A percentile compares a stretch with the other conserved stretches of the same genome.
These are phyloP conservation scores for Leccinum subgranulosum DNA, from an alignment of 768 basidiomycete species.

Conservation along the genomic window DNA sequence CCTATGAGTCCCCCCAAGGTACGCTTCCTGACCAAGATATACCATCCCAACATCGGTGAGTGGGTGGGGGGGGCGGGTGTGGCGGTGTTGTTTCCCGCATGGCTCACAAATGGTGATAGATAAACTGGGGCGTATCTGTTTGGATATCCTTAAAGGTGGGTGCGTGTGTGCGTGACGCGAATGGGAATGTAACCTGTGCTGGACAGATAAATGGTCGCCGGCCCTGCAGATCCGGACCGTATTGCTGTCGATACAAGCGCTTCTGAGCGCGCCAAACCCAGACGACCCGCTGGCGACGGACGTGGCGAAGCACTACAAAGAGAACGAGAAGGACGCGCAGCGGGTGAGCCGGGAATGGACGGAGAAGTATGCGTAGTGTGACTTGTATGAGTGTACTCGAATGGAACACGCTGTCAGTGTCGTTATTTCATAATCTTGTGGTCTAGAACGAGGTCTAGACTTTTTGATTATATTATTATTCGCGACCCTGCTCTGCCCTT, in stretches of 20 bases:
- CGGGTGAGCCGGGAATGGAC: constrained; percentile 96
- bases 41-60: too few relatives aligned
- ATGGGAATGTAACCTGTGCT: not conserved
- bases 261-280: constrained; percentile 94
- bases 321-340: constrained; percentile 92
- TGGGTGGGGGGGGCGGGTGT: too few relatives aligned
- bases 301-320: constrained; percentile 98
- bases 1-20: too few relatives aligned
- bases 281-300: constrained; percentile 94
- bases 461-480: constrained; percentile 9
- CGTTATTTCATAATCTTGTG: constrained; percentile 8
- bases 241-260: constrained; percentile 93
- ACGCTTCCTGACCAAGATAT: too few relatives aligned
- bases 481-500: constrained; percentile 15
- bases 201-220: constrained; percentile 96
- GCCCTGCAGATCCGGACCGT: constrained; percentile 98
- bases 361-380: constrained; percentile 66
- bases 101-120: constrained; percentile 49
- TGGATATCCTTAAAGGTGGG: constrained; percentile 95
- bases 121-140: constrained; percentile 96
- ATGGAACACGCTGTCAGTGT: constrained; percentile 5
- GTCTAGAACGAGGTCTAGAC: constrained; percentile 27
- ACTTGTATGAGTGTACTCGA: not conserved
- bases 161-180: constrained; percentile 2
- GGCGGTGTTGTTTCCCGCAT: constrained; percentile 15